Percentiles rank a stretch among this genome's conserved stretches.
Conservation (phyloP, 257 asterid genomes). For the Solanum ossicruentum region DNA sequence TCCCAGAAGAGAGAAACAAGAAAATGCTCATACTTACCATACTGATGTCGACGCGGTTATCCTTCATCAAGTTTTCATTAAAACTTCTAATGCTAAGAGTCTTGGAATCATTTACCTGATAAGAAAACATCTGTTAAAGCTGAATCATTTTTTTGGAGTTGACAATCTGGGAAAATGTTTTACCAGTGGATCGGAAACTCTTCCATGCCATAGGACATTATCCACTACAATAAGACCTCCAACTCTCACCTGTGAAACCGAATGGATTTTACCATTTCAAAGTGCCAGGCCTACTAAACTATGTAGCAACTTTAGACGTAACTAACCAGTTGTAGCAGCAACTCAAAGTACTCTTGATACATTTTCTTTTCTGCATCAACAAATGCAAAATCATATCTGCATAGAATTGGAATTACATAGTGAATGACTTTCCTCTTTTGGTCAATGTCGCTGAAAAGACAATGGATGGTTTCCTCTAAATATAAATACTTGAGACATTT, state of each 20-base stretch:
- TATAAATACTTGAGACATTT: background rate
- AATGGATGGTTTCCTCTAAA: background rate
- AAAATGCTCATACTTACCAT: conserved; percentile 45
- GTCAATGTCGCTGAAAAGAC: background rate
- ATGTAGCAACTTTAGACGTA: background rate
- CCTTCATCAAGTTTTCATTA: conserved; percentile 54
- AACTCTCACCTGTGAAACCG: conserved; percentile 45
- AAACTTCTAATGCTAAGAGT: conserved; percentile 61
- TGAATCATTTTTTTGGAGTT: background rate
- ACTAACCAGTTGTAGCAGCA: conserved; percentile 77
- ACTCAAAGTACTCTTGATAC: conserved; percentile 78
- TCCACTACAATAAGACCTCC: conserved; percentile 87
- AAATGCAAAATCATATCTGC: conserved; percentile 89
- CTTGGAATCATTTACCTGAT: conserved; percentile 57
- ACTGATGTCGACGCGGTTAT: conserved; percentile 73
- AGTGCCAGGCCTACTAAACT: background rate
- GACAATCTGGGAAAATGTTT: background rate
- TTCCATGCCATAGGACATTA: conserved; percentile 95
- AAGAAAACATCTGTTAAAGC: background rate
- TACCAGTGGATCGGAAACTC: conserved; percentile 86
- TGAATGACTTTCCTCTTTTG: background rate
- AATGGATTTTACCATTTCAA: background rate
- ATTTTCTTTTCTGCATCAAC: conserved; percentile 90
- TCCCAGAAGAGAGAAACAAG: background rate
- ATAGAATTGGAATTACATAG: conserved; percentile 7